Conservation (phyloP, 306 rosid species). For the Rosa persica region DNA sequence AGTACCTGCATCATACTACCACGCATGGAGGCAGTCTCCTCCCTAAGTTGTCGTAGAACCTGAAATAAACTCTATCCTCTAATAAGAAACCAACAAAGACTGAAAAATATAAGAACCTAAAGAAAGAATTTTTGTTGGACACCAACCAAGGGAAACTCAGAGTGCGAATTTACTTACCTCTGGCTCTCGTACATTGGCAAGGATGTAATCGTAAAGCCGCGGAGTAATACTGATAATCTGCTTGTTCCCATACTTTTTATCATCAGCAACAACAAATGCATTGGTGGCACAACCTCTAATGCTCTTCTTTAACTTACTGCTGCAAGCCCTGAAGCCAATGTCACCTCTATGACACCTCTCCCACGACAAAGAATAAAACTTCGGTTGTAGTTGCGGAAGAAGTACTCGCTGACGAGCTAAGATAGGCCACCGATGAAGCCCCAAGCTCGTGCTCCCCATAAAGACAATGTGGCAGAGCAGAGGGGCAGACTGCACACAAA, state of each 20-base stretch:
- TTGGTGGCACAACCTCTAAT: slow-evolving; percentile 38
- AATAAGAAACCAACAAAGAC: slow-evolving; percentile 23
- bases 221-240: slow-evolving; percentile 74
- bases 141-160: background rate
- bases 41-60: slow-evolving; percentile 77
- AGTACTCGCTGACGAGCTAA: slow-evolving; percentile 34
- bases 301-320: slow-evolving; percentile 35
- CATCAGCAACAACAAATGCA: slow-evolving; percentile 55
- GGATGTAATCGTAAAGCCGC: slow-evolving; percentile 68
- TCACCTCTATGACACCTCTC: slow-evolving; percentile 20
- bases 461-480: background rate
- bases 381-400: slow-evolving; percentile 24
- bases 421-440: slow-evolving; percentile 39
- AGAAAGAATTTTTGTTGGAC: background rate
- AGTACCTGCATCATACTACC: slow-evolving; percentile 94
- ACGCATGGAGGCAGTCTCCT: slow-evolving; percentile 82
- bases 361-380: slow-evolving; percentile 29
- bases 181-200: slow-evolving; percentile 78
- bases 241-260: slow-evolving; percentile 66
- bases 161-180: slow-evolving; percentile 52
- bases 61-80: slow-evolving; percentile 41
- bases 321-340: slow-evolving; percentile 24
- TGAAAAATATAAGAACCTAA: background rate
- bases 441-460: slow-evolving; percentile 46
- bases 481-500: background rate